A percentile compares a stretch with the other conserved stretches of the same genome.
phyloP scores from a whole-genome alignment of 179 eudicot species.

The Beta lomatogona region DNA sequence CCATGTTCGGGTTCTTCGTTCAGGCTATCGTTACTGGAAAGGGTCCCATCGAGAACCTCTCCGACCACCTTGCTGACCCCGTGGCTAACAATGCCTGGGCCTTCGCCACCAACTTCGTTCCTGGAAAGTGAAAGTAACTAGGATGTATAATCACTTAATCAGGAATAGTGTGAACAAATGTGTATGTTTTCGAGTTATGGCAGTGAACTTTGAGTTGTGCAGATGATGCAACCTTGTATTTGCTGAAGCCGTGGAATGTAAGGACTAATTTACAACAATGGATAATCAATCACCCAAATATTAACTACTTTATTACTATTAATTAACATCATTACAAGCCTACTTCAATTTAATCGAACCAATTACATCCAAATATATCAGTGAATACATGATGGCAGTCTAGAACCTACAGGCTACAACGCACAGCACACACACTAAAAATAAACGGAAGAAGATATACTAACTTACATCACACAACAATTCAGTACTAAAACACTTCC shows the following conservation, averaged over 20 bases:
- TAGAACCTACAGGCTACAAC: too few relatives aligned
- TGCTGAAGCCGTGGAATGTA: background rate
- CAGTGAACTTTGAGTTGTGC: background rate
- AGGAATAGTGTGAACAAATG: background rate
- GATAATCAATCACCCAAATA: background rate
- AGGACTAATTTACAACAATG: background rate
- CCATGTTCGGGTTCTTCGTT: conserved; percentile 23
- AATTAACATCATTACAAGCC: too few relatives aligned
- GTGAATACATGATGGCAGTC: too few relatives aligned
- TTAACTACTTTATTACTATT: background rate
- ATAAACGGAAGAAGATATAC: too few relatives aligned
- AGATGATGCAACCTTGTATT: conserved; percentile 4
- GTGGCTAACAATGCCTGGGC: conserved; percentile 24
- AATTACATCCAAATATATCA: too few relatives aligned
- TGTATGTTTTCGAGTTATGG: background rate
- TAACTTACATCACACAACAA: too few relatives aligned
- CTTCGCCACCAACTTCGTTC: conserved; percentile 20
- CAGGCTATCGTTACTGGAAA: conserved; percentile 22
- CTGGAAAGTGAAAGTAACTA: conserved; percentile 2
- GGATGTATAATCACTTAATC: background rate
- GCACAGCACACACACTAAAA: too few relatives aligned
- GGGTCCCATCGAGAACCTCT: conserved; percentile 23
- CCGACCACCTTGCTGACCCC: conserved; percentile 19
- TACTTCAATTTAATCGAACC: too few relatives aligned
- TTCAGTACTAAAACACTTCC: too few relatives aligned